Conservation (phyloP, 768 basidiomycete species). For the Cubamyces lactineus region DNA sequence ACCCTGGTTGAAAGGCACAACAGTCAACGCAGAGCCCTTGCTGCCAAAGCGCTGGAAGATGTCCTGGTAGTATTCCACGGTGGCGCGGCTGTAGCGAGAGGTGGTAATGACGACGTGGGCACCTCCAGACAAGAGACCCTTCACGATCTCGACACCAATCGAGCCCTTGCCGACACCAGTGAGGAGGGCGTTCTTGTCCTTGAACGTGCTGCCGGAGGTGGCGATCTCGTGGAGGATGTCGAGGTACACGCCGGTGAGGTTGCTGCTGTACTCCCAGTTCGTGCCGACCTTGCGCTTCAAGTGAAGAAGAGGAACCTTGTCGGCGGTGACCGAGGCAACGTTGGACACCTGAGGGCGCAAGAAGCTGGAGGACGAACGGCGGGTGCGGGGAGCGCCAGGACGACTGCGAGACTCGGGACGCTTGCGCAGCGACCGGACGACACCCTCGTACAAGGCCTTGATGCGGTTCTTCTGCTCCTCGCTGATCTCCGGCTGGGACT, state of each 20-base stretch:
- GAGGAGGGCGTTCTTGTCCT: constrained; percentile 97
- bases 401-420: constrained; percentile 64
- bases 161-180: constrained; percentile 98
- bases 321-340: constrained; percentile 73
- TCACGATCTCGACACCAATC: constrained; percentile 96
- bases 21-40: constrained; percentile 93
- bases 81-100: constrained; percentile 93
- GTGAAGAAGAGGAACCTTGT: constrained; percentile 93
- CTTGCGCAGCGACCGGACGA: constrained; percentile 90
- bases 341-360: constrained; percentile 86
- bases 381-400: constrained; percentile 55
- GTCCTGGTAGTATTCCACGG: constrained; percentile 97
- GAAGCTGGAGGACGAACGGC: constrained; percentile 96
- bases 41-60: constrained; percentile 97
- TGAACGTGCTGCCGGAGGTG: constrained; percentile 97
- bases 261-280: constrained; percentile 97
- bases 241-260: constrained; percentile 92
- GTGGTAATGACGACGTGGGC: constrained; percentile 98
- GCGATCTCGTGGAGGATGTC: constrained; percentile 98
- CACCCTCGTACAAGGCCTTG: constrained; percentile 94
- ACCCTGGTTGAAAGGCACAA: constrained; percentile 99
- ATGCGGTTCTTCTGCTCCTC: constrained; percentile 96
- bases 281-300: constrained; percentile 95
- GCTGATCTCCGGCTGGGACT: constrained; percentile 95
- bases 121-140: constrained; percentile 94